Evolutionary conservation across 2,329 filamentous ascomycete species (phyloP).

Genomic region (Neoscytalidium dimidiatum): DNA sequence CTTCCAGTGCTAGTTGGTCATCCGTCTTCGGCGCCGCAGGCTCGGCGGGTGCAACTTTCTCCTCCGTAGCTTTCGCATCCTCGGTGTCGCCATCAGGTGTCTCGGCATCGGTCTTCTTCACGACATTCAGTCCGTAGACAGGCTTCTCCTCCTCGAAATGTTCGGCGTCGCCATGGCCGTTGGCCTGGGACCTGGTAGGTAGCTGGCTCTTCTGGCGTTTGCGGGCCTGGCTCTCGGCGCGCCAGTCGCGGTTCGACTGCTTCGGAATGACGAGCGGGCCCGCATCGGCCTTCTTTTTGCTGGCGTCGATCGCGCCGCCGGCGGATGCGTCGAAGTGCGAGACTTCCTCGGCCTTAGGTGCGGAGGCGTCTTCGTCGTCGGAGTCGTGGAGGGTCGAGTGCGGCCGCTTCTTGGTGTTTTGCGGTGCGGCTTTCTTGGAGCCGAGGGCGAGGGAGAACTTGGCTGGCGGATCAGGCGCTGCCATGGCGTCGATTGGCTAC

Average conservation of each 20-base stretch:
- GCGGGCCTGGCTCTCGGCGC: conserved; percentile 47
- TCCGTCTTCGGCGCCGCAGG: conserved; percentile 46
- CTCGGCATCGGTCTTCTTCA: conserved; percentile 33
- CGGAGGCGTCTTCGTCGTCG: conserved; percentile 61
- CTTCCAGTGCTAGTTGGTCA: conserved; percentile 58
- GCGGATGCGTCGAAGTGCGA: conserved; percentile 56
- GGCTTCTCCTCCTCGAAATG: conserved; percentile 47
- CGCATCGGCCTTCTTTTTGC: conserved; percentile 36
- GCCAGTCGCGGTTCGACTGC: conserved; percentile 65
- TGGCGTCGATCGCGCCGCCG: conserved; percentile 49
- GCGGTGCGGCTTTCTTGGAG: conserved; percentile 21
- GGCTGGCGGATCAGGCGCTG: conserved; percentile 4
- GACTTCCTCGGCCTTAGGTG: conserved; percentile 47
- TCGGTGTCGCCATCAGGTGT: conserved; percentile 27
- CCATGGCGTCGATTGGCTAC: background rate
- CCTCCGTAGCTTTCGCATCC: conserved; percentile 26
- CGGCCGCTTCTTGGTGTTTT: conserved; percentile 42
- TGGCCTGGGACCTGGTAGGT: conserved; percentile 53
- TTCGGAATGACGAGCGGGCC: conserved; percentile 59
- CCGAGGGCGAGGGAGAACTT: conserved; percentile 18
- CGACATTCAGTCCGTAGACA: conserved; percentile 57
- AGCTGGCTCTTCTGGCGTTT: conserved; percentile 58
- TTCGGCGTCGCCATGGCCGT: conserved; percentile 34
- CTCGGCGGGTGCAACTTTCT: conserved; percentile 18
- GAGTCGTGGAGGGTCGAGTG: conserved; percentile 45